These are phyloP conservation scores for Neurospora sp. DNA, from an alignment of 495 filamentous ascomycete species.

Conservation along the genomic window DNA sequence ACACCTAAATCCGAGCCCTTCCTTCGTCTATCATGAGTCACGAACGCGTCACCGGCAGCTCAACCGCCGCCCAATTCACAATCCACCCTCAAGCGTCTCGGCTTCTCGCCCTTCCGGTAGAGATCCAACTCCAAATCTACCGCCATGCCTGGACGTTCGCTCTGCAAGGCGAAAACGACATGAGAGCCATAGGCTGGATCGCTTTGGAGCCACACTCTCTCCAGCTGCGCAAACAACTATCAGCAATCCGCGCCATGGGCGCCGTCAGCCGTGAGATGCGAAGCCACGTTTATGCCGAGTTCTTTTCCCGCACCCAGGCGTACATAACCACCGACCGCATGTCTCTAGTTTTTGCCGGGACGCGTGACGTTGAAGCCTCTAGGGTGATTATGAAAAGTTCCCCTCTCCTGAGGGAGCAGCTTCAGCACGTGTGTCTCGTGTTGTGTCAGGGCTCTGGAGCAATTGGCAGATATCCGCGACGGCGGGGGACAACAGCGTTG, in stretches of 20 bases:
- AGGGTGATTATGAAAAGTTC: neutral
- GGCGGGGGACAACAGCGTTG: neutral
- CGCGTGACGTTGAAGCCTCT: neutral
- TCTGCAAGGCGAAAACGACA: neutral
- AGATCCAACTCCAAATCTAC: neutral
- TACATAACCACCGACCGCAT: neutral
- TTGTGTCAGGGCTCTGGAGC: neutral
- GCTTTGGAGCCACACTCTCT: neutral
- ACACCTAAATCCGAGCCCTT: neutral
- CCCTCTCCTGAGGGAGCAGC: neutral
- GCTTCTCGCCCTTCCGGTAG: neutral
- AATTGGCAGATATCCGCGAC: too few relatives aligned
- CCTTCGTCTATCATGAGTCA: neutral
- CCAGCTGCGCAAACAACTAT: neutral
- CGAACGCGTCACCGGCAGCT: neutral
- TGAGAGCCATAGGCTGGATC: neutral
- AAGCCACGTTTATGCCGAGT: neutral
- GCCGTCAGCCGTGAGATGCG: neutral
- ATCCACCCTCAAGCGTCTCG: neutral
- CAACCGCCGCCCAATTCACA: neutral
- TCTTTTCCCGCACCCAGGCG: neutral
- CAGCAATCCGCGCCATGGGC: neutral
- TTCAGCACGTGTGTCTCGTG: neutral
- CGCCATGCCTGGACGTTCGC: neutral
- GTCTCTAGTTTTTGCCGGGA: too few relatives aligned